phyloP scores from a whole-genome alignment of 306 rosid genomes.

The Glycine latifolia region DNA sequence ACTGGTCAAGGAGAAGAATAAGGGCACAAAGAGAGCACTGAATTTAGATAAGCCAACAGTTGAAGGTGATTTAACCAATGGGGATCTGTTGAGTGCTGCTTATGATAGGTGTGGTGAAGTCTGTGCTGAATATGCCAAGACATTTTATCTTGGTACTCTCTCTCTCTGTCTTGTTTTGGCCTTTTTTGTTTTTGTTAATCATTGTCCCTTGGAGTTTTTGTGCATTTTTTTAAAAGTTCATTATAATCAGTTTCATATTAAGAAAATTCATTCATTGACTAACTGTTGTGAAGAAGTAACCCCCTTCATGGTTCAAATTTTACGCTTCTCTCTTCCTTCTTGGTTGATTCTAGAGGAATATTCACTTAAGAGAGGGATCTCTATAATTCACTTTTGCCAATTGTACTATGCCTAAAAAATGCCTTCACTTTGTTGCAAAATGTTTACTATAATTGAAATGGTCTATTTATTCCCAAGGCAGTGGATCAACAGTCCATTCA shows the following conservation, averaged over 20 bases:
- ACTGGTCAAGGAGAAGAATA: conserved; percentile 59
- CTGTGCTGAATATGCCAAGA: conserved; percentile 97
- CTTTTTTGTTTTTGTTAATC: conserved; percentile 6
- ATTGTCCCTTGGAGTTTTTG: not conserved
- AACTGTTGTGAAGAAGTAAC: not conserved
- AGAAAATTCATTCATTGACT: conserved; percentile 8
- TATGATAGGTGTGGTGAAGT: conserved; percentile 91
- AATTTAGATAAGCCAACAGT: conserved; percentile 47
- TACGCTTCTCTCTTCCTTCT: not conserved
- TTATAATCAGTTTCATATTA: not conserved
- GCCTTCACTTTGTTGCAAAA: conserved; percentile 5
- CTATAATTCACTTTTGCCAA: not conserved
- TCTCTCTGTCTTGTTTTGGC: not conserved
- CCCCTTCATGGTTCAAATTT: not conserved
- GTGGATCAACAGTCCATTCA: not conserved
- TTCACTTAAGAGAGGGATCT: conserved; percentile 9
- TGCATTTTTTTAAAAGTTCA: not conserved
- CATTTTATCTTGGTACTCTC: conserved; percentile 79
- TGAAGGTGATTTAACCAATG: conserved; percentile 56
- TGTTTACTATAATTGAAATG: not conserved
- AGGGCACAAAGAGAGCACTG: conserved; percentile 40
- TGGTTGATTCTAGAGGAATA: conserved; percentile 32
- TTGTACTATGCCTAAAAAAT: not conserved
- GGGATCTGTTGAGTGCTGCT: conserved; percentile 74
- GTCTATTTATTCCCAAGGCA: not conserved